phyloP scores from a whole-genome alignment of 768 basidiomycete species.

The Tulasnella sp. region DNA sequence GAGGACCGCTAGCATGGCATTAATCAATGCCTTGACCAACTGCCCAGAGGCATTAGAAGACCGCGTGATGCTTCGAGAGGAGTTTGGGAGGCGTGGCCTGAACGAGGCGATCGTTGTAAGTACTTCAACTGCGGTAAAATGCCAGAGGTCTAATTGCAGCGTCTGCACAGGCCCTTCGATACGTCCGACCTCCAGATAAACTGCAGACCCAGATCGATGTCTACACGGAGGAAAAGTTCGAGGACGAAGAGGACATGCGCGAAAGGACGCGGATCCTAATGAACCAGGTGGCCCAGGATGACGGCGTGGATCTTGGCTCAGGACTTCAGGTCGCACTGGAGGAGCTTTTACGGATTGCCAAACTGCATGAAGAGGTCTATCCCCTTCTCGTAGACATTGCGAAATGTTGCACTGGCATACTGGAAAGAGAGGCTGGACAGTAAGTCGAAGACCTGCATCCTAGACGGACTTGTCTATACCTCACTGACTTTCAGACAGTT shows the following conservation, averaged over 20 bases:
- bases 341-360: slow-evolving; percentile 47
- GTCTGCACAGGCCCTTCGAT: slow-evolving; percentile 49
- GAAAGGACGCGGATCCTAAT: slow-evolving; percentile 41
- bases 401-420: slow-evolving; percentile 40
- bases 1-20: slow-evolving; percentile 56
- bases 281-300: slow-evolving; percentile 22
- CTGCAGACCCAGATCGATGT: slow-evolving; percentile 70
- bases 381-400: slow-evolving; percentile 49
- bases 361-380: slow-evolving; percentile 50
- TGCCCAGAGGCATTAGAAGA: slow-evolving; percentile 68
- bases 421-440: slow-evolving; percentile 50
- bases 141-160: not conserved
- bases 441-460: slow-evolving; percentile 29
- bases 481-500: slow-evolving; percentile 36
- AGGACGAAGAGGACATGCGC: slow-evolving; percentile 76
- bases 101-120: slow-evolving; percentile 76
- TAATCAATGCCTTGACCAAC: slow-evolving; percentile 69
- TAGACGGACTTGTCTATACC: not conserved
- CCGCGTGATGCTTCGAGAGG: slow-evolving; percentile 65
- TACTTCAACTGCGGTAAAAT: slow-evolving; percentile 17
- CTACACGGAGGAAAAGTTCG: slow-evolving; percentile 79
- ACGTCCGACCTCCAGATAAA: slow-evolving; percentile 60
- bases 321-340: slow-evolving; percentile 46
- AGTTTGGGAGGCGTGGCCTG: slow-evolving; percentile 67
- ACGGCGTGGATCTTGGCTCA: slow-evolving; percentile 22